Base-by-base conservation (phyloP, 2,329 filamentous ascomycete genomes). In the Diaporthe amygdali region DNA sequence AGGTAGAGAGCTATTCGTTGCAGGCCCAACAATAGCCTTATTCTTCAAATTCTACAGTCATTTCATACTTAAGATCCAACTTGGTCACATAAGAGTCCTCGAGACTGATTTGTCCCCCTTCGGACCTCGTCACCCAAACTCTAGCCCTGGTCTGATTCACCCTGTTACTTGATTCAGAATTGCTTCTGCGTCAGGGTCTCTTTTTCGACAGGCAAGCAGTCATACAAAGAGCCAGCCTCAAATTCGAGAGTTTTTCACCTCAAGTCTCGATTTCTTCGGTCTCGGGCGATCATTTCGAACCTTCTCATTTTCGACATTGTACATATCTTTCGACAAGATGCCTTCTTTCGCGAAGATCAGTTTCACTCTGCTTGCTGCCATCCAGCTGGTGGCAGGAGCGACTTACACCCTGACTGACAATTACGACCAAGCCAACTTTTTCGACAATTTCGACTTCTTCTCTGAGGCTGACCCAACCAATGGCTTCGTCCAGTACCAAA, bases 401-500 rank as follows among this genome's bases (percentile, higher is more conserved):
- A 72, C 84, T 67, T 90, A 90, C 78, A 78, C 76, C 14, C 81
- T 89, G 64, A 79, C 83, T 68, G 85, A 86, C 75, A 77, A 79
- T 52, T 90, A 84, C 79, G 83, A 89, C 78, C 70, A 77, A 8
- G 81, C 78, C 77, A 90, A 90, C 82, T 90, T 90, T 80, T 90
- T 90, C 79, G 75, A 83, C 25, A 79, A 82, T 66, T 90, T 90
- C 76, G 82, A 85, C 70, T 91, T 91, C 81, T 91, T 87, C 80
- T 83, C 79, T 66, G 81, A 79, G 4, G 71, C 81, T 0, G 94
- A 96, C 77, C 94, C 94, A 0, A 96, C 94, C 2, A 76, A 91
- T 73, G 94, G 94, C 39, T 94, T 91, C 76, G 94, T 96, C 75
- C 82, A 89, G 72, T 96, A 95, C 76, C 86, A 91, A 68, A 83